Evolutionary conservation across 345 rosid species (phyloP), one percentile per base, ranked within the genome.

Genomic region (Citrus unshiu): DNA sequence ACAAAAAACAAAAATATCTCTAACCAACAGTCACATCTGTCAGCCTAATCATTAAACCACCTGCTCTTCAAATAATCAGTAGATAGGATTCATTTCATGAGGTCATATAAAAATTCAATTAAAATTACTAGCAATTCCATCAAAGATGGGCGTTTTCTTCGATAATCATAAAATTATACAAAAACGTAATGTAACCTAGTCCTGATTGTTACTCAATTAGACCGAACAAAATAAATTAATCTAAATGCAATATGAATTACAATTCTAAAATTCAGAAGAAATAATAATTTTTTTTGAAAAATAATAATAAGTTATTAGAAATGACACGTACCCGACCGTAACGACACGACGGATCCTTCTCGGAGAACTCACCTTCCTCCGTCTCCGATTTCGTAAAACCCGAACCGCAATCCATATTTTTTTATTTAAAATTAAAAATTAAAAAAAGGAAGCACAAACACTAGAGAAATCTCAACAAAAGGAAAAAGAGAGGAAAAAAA

Each of bases 301-400:
- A 40, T 8, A 14, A 43, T 13, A 59, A n/a, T 46, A 59, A 2
- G 51, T 12, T 46, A 12, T 0, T 46, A 12, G 59, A 54, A 8
- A 65, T 29, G 61, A 81, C 39, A 5, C 84, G 65, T 85, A 91
- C 95, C 89, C 95, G 89, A 74, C 85, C 72, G 79, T 90, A 91
- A 3, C 93, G 91, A 51, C 92, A 90, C 34, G 92, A 75, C 2
- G 93, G 95, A 81, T 91, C 95, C 80, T 83, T 90, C 76, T 91
- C 95, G 10, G 72, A 88, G 78, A 90, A 85, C 5, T 81, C 91
- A 21, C 79, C 86, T 75, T 83, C 89, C 70, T 77, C 86, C 80
- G 68, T 73, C 51, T 68, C 80, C 73, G 79, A 83, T 9, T 21
- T 61, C 51, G 37, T 75, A 82, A 69, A 68, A 74, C 78, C 79